These are phyloP conservation scores for Vicia sativa DNA, from an alignment of 306 rosid species.

Conservation along the genomic window DNA sequence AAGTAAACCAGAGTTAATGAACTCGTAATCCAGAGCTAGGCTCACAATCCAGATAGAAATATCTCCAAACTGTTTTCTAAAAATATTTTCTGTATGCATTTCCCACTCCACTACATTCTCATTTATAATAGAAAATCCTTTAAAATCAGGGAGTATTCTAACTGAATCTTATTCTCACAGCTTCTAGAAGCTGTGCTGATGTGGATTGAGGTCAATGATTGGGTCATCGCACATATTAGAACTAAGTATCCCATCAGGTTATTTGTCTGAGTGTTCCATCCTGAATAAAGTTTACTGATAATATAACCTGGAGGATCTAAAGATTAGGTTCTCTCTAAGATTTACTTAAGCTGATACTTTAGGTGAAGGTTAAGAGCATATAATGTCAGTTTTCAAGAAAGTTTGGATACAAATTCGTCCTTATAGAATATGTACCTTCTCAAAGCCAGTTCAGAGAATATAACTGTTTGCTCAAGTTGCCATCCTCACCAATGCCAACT, in stretches of 20 bases:
- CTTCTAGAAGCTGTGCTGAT: no score
- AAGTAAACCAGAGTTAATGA: no score
- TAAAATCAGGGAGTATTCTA: no score
- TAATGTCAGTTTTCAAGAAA: background rate
- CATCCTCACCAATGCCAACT: background rate
- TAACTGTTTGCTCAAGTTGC: slow-evolving; percentile 3
- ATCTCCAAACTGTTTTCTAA: no score
- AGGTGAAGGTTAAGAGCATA: background rate
- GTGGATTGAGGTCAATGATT: no score
- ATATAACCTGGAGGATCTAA: background rate
- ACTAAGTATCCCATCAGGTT: background rate
- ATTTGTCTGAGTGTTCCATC: background rate
- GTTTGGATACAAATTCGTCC: background rate
- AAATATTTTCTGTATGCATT: no score
- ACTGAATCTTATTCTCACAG: no score
- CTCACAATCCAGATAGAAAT: no score
- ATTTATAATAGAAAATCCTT: no score
- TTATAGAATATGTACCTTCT: background rate
- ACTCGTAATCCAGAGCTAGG: no score
- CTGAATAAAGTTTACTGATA: slow-evolving; percentile 10
- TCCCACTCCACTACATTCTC: no score
- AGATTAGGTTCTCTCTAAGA: slow-evolving; percentile 9
- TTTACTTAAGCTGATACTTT: background rate
- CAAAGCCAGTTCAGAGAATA: background rate
- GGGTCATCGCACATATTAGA: no score